Conservation (phyloP, 306 rosid genomes). For the Abrus pulchellus region DNA sequence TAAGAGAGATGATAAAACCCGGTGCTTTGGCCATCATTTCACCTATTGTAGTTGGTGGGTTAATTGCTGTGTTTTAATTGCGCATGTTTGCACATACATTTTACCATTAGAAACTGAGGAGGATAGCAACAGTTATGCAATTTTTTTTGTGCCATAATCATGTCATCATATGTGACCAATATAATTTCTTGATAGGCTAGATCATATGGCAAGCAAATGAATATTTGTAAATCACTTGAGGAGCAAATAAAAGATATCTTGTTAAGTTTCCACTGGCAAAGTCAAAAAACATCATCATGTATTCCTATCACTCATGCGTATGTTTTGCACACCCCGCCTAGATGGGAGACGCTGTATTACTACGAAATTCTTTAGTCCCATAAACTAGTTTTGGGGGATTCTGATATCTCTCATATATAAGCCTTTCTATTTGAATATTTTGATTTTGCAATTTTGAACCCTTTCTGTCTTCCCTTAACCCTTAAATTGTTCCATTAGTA, state of each 20-base stretch:
- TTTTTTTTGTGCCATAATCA: constrained; percentile 28
- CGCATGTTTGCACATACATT: background rate
- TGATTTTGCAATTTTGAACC: constrained; percentile 20
- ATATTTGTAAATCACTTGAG: constrained; percentile 29
- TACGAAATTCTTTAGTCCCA: constrained; percentile 9
- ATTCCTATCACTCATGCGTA: constrained; percentile 19
- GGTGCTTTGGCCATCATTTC: constrained; percentile 97
- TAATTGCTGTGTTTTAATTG: constrained; percentile 38
- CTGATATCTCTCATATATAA: constrained; percentile 26
- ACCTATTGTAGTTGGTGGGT: constrained; percentile 87
- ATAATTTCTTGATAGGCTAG: constrained; percentile 23
- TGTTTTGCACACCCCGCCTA: constrained; percentile 10
- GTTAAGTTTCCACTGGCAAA: constrained; percentile 6
- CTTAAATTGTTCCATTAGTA: constrained; percentile 32
- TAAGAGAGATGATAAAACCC: constrained; percentile 97
- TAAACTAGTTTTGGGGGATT: constrained; percentile 20
- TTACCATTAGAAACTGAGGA: constrained; percentile 28
- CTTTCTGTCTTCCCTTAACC: constrained; percentile 6
- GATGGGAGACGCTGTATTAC: constrained; percentile 14
- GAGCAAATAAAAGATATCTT: background rate
- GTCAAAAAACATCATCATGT: constrained; percentile 12
- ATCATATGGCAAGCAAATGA: constrained; percentile 21
- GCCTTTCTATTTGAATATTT: constrained; percentile 33
- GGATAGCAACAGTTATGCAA: constrained; percentile 21
- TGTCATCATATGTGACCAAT: constrained; percentile 9